These are phyloP conservation scores for Tulasnella sp. DNA, from an alignment of 768 basidiomycete genomes.

Conservation along the genomic window DNA sequence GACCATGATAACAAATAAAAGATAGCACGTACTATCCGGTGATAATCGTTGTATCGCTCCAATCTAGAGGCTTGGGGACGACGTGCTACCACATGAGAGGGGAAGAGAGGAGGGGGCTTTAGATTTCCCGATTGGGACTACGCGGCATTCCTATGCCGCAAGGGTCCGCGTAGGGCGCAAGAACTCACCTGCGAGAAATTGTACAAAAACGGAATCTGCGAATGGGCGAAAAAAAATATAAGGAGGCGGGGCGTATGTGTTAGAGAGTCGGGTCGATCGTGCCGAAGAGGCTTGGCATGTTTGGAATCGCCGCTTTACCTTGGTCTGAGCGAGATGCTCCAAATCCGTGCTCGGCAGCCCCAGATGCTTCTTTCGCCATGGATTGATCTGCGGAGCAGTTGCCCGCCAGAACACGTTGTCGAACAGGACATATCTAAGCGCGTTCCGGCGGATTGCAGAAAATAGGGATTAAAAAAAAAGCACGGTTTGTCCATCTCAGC, in stretches of 20 bases:
- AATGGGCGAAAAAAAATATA: neutral
- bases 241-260: slow-evolving; percentile 26
- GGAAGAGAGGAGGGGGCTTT: neutral
- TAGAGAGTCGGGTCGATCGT: neutral
- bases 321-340: slow-evolving; percentile 55
- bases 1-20: neutral
- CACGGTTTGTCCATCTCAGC: neutral
- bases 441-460: neutral
- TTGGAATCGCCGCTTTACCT: slow-evolving; percentile 33
- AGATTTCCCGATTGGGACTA: neutral
- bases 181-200: slow-evolving; percentile 55
- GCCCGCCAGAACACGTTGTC: slow-evolving; percentile 63
- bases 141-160: slow-evolving; percentile 10
- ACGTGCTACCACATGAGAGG: slow-evolving; percentile 41
- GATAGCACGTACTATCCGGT: slow-evolving; percentile 49
- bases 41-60: slow-evolving; percentile 55
- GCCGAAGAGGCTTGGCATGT: slow-evolving; percentile 3
- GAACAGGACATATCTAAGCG: slow-evolving; percentile 53
- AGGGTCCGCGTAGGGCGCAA: neutral
- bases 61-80: slow-evolving; percentile 66
- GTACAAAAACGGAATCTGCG: slow-evolving; percentile 53
- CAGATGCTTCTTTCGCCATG: slow-evolving; percentile 55
- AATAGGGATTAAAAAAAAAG: neutral
- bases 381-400: slow-evolving; percentile 60
- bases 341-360: slow-evolving; percentile 53